Base-by-base conservation (phyloP, 345 rosid species). In the Psidium guajava region DNA sequence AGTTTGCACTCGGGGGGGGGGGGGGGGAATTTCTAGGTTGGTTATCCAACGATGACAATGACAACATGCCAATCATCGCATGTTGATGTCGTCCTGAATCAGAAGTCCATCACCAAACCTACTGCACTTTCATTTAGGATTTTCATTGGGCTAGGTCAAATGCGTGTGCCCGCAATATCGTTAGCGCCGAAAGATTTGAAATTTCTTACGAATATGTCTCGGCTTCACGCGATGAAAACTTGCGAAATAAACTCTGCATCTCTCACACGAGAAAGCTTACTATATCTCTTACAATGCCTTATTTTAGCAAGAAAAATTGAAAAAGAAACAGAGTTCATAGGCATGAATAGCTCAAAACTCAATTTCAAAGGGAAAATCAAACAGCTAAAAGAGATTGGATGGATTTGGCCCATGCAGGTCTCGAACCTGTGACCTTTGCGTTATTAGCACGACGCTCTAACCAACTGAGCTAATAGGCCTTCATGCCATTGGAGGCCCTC, bases 361-460 rank as follows among this genome's bases (percentile, higher is more conserved):
- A 32, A 16, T 32, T 64, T 16, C 0, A 2, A 2, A 15, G 21
- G 44, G 22, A 15, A 28, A 32, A 64, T 28, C 42, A 16, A 28
- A 64, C 22, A 3, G 42, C 11, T 20, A 32, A 64, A 32, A 10
- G 77, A 69, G 7, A 69, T 5, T 5, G 44, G 12, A 64, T 64
- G 36, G 2, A 64, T 22, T 44, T 89, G 92, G 92, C 91, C 91
- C 90, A 89, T 91, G 87, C 91, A 91, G 88, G 91, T 92, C 83
- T 91, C 89, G 85, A 91, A 91, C 93, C 87, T 88, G 90, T 91
- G 91, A 93, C 98, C 95, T 93, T 94, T 94, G 96, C 94, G 94
- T 95, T 92, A 95, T 93, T 96, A 93, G 95, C 96, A 94, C 92
- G 92, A 94, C 95, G 94, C 98, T 96, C 93, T 94, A 93, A 94